Percentiles rank a stretch among this genome's conserved stretches.
Conservation (phyloP, 78 protist species). For the Dictyostelium capitatum region DNA sequence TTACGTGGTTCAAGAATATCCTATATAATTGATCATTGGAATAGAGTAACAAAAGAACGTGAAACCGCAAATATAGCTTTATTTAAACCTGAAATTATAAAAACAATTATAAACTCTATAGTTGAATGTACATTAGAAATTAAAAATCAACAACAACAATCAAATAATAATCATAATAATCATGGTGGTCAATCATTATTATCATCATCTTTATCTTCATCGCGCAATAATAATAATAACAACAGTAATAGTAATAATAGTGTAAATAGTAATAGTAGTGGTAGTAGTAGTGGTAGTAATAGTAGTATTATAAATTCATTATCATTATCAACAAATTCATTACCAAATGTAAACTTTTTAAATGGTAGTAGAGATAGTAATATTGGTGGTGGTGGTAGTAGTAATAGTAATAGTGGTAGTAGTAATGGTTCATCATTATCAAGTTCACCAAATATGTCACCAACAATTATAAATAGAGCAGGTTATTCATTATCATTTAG, state of each 20-base stretch:
- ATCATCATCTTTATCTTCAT: slow-evolving; percentile 4
- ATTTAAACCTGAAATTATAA: slow-evolving; percentile 41
- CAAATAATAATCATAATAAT: neutral
- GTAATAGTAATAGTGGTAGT: neutral
- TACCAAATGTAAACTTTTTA: neutral
- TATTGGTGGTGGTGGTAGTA: neutral
- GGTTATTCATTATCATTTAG: slow-evolving; percentile 25
- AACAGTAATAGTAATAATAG: too few species aligned
- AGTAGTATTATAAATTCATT: neutral
- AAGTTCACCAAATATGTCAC: slow-evolving; percentile 24
- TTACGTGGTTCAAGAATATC: slow-evolving; percentile 25
- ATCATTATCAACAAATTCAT: neutral
- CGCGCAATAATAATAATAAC: neutral
- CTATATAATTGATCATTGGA: slow-evolving; percentile 69
- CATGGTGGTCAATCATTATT: neutral
- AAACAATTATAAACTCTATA: slow-evolving; percentile 31
- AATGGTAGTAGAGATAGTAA: neutral
- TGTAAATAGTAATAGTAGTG: too few species aligned
- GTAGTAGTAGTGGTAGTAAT: neutral
- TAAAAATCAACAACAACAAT: neutral
- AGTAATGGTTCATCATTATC: neutral
- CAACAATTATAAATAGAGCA: slow-evolving; percentile 6
- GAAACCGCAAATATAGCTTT: slow-evolving; percentile 37
- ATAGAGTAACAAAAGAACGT: neutral
- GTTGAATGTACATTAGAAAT: slow-evolving; percentile 46